Evolutionary conservation across 352 stramenopile genomes (phyloP), one percentile per base, ranked within the genome.

Genomic region (Phytophthora hibernalis): DNA sequence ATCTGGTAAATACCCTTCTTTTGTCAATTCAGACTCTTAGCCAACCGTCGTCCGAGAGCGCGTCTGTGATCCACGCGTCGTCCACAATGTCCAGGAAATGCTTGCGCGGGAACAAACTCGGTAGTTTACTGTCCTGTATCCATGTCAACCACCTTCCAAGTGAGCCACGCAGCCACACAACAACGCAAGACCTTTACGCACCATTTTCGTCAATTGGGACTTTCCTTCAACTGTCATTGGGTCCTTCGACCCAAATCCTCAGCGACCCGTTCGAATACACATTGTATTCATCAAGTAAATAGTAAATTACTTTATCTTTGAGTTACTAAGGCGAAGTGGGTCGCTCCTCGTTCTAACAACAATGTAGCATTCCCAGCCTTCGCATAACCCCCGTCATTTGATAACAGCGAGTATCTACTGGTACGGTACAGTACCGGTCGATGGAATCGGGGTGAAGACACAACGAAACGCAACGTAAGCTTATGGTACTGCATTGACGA

Each of bases 1-100:
- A 26, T 42, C 8, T 24, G 0, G 12, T 26, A 48, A 48, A 28
- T 0, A n/a, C 11, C 1, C 18, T 21, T 48, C 18, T 38, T 61
- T 47, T 60, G 61, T 55, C 55, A 68, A 50, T 61, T 33, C 54
- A 60, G 35, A 69, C 40, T 60, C 38, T 9, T 15, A 40, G 92
- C 87, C 84, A 56, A 95, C 87, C 87, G 56, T 95, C 87, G 61
- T 95, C 87, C 16, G 87, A 93, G 52, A 95, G 74, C 38, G 74
- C 71, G 68, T 95, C 87, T 22, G 69, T 69, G 71, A 93, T 93
- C 87, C 87, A 95, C 11, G 73, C 83, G 54, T 93, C 84, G 74
- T 95, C 87, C 50, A 95, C 81, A 22, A 95, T 82, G 56, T 95
- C 87, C 48, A 95, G 62, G 55, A 82, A 91, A 64, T 82, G 77